Evolutionary conservation across 805 yeast species (phyloP).

Genomic region (Ogataea zsoltii): DNA sequence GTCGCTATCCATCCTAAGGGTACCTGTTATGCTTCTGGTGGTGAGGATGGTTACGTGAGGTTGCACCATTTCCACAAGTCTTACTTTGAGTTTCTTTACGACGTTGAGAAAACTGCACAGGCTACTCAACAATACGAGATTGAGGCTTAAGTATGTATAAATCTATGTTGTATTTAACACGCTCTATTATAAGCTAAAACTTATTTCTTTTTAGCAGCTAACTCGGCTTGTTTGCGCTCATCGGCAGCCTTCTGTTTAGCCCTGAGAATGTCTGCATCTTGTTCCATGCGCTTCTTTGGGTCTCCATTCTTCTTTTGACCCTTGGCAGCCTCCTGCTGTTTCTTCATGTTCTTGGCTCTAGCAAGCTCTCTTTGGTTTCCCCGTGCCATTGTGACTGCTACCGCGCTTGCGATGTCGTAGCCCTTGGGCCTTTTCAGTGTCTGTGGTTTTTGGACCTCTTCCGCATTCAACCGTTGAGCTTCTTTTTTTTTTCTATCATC

Average conservation of each 20-base stretch:
- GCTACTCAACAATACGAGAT: slow-evolving; percentile 32
- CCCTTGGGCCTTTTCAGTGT: not conserved
- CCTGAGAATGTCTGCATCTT: slow-evolving; percentile 88
- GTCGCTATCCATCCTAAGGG: slow-evolving; percentile 95
- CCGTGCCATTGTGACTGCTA: slow-evolving; percentile 64
- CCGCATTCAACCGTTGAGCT: slow-evolving; percentile 1
- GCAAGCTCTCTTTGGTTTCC: slow-evolving; percentile 97
- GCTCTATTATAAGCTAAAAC: slow-evolving; percentile 1
- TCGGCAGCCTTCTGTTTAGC: slow-evolving; percentile 82
- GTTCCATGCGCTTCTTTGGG: slow-evolving; percentile 81
- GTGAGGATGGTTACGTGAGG: slow-evolving; percentile 97
- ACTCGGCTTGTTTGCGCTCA: slow-evolving; percentile 38
- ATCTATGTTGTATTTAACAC: slow-evolving; percentile 7
- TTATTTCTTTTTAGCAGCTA: slow-evolving; percentile 20
- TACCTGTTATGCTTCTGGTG: slow-evolving; percentile 91
- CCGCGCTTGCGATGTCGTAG: not conserved
- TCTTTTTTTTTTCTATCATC: not conserved
- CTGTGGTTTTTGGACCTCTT: not conserved
- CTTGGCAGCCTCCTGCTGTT: slow-evolving; percentile 65
- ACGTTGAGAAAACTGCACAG: slow-evolving; percentile 79
- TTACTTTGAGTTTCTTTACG: slow-evolving; percentile 90
- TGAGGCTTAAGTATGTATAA: slow-evolving; percentile 16
- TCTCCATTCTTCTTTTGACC: slow-evolving; percentile 72
- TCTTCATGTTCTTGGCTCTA: slow-evolving; percentile 82
- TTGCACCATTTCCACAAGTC: slow-evolving; percentile 90